These are phyloP conservation scores for Passalora sequoiae DNA, from an alignment of 2,329 filamentous ascomycete species.

Conservation along the genomic window DNA sequence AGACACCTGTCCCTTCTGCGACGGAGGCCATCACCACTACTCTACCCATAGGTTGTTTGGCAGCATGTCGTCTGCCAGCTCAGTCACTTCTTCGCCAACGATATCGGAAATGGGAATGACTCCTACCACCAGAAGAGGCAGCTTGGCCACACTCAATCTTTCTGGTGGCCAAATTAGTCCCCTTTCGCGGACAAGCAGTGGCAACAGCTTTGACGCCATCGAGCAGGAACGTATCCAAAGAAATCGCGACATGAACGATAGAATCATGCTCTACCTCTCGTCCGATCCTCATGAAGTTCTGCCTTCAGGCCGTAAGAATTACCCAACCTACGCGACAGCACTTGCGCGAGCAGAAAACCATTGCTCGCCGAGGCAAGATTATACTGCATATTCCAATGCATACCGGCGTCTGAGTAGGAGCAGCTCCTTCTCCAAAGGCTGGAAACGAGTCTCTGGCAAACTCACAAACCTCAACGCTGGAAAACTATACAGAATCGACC, in stretches of 20 bases:
- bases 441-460: constrained; percentile 18
- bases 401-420: background rate
- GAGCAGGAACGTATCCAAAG: constrained; percentile 28
- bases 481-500: constrained; percentile 11
- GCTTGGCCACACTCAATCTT: constrained; percentile 20
- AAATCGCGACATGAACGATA: constrained; percentile 33
- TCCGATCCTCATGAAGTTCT: constrained; percentile 30
- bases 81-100: constrained; percentile 24
- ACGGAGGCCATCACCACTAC: constrained; percentile 32
- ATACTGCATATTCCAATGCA: background rate
- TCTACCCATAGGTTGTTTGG: constrained; percentile 48
- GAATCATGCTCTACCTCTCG: constrained; percentile 33
- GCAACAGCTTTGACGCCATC: constrained; percentile 22
- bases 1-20: constrained; percentile 46
- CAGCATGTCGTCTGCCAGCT: constrained; percentile 39
- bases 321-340: constrained; percentile 25
- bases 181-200: constrained; percentile 29
- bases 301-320: constrained; percentile 31
- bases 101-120: constrained; percentile 17
- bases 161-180: constrained; percentile 19
- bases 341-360: constrained; percentile 15
- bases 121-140: constrained; percentile 22
- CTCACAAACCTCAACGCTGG: constrained; percentile 12
- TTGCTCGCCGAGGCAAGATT: background rate
- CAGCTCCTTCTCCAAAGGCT: constrained; percentile 11